Conservation (phyloP, 2,329 filamentous ascomycete genomes). For the Talaromyces sp. region DNA sequence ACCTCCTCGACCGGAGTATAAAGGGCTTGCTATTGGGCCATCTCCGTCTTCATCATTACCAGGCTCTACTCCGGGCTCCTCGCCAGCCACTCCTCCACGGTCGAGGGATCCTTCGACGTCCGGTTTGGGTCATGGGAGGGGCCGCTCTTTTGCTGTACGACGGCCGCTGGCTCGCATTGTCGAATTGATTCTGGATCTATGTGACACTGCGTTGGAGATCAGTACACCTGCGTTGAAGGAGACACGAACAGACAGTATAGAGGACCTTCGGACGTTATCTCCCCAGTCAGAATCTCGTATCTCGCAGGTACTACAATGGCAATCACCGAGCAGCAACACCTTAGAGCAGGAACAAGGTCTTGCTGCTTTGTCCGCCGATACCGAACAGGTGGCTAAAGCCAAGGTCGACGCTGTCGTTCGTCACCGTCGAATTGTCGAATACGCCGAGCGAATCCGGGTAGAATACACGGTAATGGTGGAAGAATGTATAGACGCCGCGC, state of each 20-base stretch:
- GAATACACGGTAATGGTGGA: conserved; percentile 92
- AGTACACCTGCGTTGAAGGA: conserved; percentile 93
- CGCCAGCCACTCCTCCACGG: conserved; percentile 60
- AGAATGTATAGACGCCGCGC: conserved; percentile 88
- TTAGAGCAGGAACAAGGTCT: conserved; percentile 91
- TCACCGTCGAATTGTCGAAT: conserved; percentile 89
- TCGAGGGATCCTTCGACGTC: conserved; percentile 64
- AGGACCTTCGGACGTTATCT: conserved; percentile 86
- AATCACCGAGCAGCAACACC: conserved; percentile 85
- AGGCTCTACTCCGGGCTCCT: conserved; percentile 66
- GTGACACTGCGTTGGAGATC: conserved; percentile 92
- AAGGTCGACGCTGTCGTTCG: conserved; percentile 93
- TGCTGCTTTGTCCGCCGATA: conserved; percentile 82
- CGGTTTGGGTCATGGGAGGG: conserved; percentile 73
- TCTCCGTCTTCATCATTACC: conserved; percentile 64
- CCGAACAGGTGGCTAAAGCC: conserved; percentile 73
- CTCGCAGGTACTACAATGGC: conserved; percentile 92
- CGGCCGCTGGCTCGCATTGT: conserved; percentile 89
- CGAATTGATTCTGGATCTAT: conserved; percentile 88
- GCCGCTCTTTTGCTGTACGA: conserved; percentile 84
- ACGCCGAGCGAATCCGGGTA: conserved; percentile 88
- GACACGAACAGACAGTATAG: conserved; percentile 57
- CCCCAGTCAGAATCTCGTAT: conserved; percentile 94
- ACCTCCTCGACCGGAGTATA: conserved; percentile 72
- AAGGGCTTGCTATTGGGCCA: conserved; percentile 78